Percentiles rank a stretch among this genome's conserved stretches.
Evolutionary conservation across 2,329 filamentous ascomycete species (phyloP).

Genomic region (Pestalotiopsis sp.): DNA sequence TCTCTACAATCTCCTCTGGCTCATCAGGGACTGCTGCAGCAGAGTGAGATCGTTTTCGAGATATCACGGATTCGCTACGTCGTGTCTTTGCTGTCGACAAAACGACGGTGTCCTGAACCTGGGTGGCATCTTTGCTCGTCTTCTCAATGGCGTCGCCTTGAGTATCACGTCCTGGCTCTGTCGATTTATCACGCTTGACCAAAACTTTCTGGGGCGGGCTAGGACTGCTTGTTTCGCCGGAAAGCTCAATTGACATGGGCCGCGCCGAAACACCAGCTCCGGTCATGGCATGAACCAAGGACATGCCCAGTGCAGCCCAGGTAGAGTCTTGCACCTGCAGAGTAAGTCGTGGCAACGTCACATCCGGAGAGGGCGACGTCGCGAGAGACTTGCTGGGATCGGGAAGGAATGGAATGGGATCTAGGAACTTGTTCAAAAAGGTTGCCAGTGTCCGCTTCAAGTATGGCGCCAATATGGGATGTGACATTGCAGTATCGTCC

Average conservation of each 20-base stretch:
- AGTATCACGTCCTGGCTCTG: conserved; percentile 15
- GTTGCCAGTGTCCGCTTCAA: conserved; percentile 52
- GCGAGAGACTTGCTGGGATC: conserved; percentile 44
- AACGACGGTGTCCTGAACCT: conserved; percentile 29
- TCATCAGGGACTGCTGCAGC: conserved; percentile 57
- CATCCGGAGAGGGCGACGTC: conserved; percentile 20
- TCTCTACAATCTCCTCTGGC: conserved; percentile 61
- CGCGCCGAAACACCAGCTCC: conserved; percentile 37
- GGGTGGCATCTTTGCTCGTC: background rate
- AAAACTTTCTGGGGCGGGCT: conserved; percentile 30
- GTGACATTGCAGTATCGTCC: conserved; percentile 59
- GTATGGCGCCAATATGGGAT: conserved; percentile 64
- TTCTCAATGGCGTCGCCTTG: conserved; percentile 12
- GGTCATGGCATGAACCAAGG: conserved; percentile 38
- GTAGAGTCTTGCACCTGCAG: conserved; percentile 36
- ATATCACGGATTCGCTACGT: conserved; percentile 41
- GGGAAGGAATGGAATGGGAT: conserved; percentile 65
- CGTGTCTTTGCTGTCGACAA: conserved; percentile 34
- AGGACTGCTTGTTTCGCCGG: conserved; percentile 33
- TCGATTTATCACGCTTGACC: conserved; percentile 24
- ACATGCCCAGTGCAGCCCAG: conserved; percentile 46
- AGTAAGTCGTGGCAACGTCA: conserved; percentile 21
- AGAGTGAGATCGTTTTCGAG: conserved; percentile 66
- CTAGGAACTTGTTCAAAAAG: conserved; percentile 55
- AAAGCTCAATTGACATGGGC: conserved; percentile 38